These are phyloP conservation scores for Tricholoma sp. DNA, from an alignment of 768 basidiomycete species.

Conservation along the genomic window DNA sequence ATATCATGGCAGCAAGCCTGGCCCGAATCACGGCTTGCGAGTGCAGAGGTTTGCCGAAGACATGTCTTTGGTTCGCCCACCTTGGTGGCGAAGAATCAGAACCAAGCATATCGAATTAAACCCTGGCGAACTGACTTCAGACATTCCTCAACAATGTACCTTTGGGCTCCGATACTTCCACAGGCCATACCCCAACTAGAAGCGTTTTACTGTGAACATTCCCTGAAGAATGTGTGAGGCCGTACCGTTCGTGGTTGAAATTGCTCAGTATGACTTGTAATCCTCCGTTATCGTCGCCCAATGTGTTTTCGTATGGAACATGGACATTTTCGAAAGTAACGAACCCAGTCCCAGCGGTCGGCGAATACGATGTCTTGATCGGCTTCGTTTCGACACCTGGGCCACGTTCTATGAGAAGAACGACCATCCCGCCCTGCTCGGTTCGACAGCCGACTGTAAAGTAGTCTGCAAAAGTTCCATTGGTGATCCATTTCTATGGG, in stretches of 20 bases:
- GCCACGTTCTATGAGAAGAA: slow-evolving; percentile 9
- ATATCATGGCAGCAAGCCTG: slow-evolving; percentile 78
- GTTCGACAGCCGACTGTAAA: slow-evolving; percentile 60
- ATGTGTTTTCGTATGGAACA: slow-evolving; percentile 53
- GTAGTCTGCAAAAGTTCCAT: slow-evolving; percentile 31
- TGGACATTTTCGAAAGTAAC: slow-evolving; percentile 28
- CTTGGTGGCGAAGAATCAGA: slow-evolving; percentile 21
- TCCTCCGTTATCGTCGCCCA: slow-evolving; percentile 40
- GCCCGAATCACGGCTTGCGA: slow-evolving; percentile 71
- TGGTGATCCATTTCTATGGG: slow-evolving; percentile 33
- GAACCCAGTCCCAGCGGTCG: slow-evolving; percentile 50
- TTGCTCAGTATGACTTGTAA: slow-evolving; percentile 22
- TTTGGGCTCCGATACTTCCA: slow-evolving; percentile 47
- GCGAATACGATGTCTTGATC: slow-evolving; percentile 41
- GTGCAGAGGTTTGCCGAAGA: slow-evolving; percentile 67
- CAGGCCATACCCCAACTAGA: slow-evolving; percentile 64
- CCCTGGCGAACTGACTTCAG: slow-evolving; percentile 43
- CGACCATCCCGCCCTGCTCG: slow-evolving; percentile 29
- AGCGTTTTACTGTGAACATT: slow-evolving; percentile 14
- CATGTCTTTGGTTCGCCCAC: slow-evolving; percentile 76
- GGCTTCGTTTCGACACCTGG: slow-evolving; percentile 18
- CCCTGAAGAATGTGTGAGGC: neutral
- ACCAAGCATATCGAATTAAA: neutral
- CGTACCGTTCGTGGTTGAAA: slow-evolving; percentile 85
- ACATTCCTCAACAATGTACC: slow-evolving; percentile 69